Percentiles rank a stretch among this genome's conserved stretches.
These are phyloP conservation scores for Rhodotorula babjevae DNA, from an alignment of 768 basidiomycete species.

Conservation along the genomic window DNA sequence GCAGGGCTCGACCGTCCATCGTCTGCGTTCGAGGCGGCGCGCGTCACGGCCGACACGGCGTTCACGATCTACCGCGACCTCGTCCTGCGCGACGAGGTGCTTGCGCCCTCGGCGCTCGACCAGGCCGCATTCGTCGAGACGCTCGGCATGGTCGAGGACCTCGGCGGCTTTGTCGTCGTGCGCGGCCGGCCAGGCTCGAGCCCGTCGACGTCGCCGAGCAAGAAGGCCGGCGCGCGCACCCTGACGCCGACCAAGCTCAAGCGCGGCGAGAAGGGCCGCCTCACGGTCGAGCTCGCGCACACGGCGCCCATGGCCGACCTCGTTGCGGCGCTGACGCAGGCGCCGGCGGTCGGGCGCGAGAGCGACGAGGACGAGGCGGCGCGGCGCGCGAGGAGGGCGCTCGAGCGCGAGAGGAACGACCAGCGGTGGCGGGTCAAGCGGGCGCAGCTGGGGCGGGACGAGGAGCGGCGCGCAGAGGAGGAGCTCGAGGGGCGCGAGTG, in stretches of 20 bases:
- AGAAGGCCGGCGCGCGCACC: neutral
- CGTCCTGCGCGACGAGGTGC: conserved; percentile 7
- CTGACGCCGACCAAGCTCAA: conserved; percentile 1
- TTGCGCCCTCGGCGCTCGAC: neutral
- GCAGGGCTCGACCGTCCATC: conserved; percentile 11
- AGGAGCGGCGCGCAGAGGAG: conserved; percentile 12
- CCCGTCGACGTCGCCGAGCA: neutral
- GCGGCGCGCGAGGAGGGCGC: neutral
- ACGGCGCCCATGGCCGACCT: conserved; percentile 1
- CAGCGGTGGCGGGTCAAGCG: conserved; percentile 6
- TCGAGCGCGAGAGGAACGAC: conserved; percentile 8
- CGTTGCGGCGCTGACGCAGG: neutral
- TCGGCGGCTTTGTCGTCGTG: conserved; percentile 13
- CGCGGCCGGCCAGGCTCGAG: conserved; percentile 1
- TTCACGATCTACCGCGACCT: conserved; percentile 24
- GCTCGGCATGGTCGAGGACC: conserved; percentile 26
- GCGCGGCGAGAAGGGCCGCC: neutral
- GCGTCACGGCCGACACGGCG: conserved; percentile 11
- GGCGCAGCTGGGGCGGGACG: conserved; percentile 2
- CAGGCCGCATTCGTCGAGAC: conserved; percentile 11
- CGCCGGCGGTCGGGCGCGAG: neutral
- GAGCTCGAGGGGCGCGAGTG: conserved; percentile 14
- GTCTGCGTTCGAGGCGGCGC: neutral
- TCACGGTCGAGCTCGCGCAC: conserved; percentile 3
- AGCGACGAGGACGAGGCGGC: neutral